A percentile compares a stretch with the other conserved stretches of the same genome.
Conservation (phyloP, 225 moss, liverwort and hornwort species). For the Pseudisothecium myosuroides region DNA sequence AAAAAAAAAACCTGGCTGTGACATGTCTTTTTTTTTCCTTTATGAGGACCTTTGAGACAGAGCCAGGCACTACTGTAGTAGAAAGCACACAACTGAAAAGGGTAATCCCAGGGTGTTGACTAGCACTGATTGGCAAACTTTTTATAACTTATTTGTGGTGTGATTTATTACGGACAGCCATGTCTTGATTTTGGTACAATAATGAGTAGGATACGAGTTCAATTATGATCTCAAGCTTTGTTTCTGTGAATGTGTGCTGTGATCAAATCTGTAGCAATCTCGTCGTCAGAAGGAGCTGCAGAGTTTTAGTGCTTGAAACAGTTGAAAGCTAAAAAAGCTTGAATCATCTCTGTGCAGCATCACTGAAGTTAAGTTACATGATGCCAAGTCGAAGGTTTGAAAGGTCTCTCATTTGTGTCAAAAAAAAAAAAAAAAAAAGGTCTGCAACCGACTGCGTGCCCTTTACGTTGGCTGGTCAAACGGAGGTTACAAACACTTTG, state of each 20-base stretch:
- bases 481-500: not conserved
- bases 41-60: not conserved
- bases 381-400: not conserved
- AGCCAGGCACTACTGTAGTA: not conserved
- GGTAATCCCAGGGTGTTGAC: not conserved
- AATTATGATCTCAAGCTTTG: not conserved
- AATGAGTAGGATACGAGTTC: not conserved
- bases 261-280: not conserved
- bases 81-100: not conserved
- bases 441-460: not conserved
- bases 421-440: too few relatives aligned
- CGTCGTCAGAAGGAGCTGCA: not conserved
- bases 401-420: too few relatives aligned
- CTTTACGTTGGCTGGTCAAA: not conserved
- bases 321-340: not conserved
- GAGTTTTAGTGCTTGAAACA: not conserved
- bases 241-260: not conserved
- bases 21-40: not conserved
- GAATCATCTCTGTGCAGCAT: not conserved
- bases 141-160: too few relatives aligned
- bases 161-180: not conserved
- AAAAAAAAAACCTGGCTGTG: too few relatives aligned
- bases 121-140: too few relatives aligned
- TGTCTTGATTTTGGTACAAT: not conserved
- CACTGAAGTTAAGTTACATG: not conserved